These are phyloP conservation scores for Inonotus hispidus DNA, from an alignment of 1,284 basidiomycete species.

Conservation along the genomic window DNA sequence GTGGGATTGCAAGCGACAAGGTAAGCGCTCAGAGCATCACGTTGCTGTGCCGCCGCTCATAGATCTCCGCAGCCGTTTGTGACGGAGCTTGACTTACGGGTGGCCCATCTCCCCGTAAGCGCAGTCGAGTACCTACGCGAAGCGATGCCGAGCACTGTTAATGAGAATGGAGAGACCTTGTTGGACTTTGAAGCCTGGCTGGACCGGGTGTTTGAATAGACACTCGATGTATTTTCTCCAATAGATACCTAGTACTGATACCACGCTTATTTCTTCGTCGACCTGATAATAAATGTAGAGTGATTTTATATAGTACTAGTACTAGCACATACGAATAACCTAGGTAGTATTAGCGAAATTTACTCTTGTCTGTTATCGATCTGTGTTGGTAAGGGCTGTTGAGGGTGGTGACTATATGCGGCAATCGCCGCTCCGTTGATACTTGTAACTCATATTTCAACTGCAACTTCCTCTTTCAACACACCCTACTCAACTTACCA, in stretches of 20 bases:
- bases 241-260: background rate
- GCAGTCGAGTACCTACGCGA: slow-evolving; percentile 82
- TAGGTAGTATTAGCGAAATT: background rate
- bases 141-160: slow-evolving; percentile 53
- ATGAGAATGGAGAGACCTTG: slow-evolving; percentile 55
- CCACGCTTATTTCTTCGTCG: background rate
- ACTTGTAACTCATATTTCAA: background rate
- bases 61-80: slow-evolving; percentile 67
- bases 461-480: background rate
- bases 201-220: slow-evolving; percentile 65
- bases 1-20: slow-evolving; percentile 88
- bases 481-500: background rate
- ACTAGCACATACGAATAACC: background rate
- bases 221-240: background rate
- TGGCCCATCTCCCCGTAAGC: slow-evolving; percentile 77
- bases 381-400: background rate
- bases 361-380: background rate
- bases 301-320: background rate
- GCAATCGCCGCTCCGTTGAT: slow-evolving; percentile 3
- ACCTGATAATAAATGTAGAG: background rate
- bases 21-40: slow-evolving; percentile 36
- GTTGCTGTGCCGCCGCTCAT: slow-evolving; percentile 6
- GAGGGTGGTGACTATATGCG: background rate
- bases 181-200: slow-evolving; percentile 79
- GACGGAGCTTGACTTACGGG: slow-evolving; percentile 87